Percentiles rank a stretch among this genome's conserved stretches.
Conservation (phyloP, 139 green algal species). For the Nannochloris sp. region DNA sequence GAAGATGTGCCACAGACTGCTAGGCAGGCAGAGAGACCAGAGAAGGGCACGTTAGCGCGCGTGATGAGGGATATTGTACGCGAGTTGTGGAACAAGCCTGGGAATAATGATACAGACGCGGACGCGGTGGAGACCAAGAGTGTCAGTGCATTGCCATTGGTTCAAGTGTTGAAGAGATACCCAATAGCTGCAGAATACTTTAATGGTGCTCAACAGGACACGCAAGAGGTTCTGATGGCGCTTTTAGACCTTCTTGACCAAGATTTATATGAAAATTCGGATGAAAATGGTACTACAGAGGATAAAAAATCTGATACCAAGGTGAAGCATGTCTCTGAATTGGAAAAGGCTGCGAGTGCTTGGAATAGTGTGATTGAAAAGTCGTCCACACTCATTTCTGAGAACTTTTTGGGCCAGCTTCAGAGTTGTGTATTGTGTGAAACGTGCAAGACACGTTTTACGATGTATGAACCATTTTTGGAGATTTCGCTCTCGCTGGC, state of each 20-base stretch:
- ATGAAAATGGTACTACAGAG: constrained; percentile 9
- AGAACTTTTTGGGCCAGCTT: constrained; percentile 46
- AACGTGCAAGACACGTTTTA: constrained; percentile 39
- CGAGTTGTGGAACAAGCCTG: not conserved
- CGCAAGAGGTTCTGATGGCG: constrained; percentile 41
- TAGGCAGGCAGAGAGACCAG: not conserved
- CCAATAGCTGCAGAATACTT: constrained; percentile 35
- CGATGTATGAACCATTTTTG: constrained; percentile 48
- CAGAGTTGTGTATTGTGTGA: constrained; percentile 41
- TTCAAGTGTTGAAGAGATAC: constrained; percentile 23
- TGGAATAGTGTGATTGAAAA: constrained; percentile 23
- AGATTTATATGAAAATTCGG: constrained; percentile 21
- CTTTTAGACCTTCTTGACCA: constrained; percentile 47
- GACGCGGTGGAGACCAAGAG: not conserved
- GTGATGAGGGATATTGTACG: not conserved
- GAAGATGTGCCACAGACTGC: not conserved
- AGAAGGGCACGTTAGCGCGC: not conserved
- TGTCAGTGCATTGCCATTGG: constrained; percentile 17
- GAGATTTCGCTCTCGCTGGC: constrained; percentile 44
- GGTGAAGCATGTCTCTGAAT: constrained; percentile 15
- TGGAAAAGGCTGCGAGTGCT: constrained; percentile 33
- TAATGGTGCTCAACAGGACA: constrained; percentile 48
- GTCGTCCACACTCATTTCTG: constrained; percentile 26
- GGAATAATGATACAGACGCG: not conserved
- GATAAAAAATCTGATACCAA: not conserved